Evolutionary conservation across 2,329 filamentous ascomycete species (phyloP), one percentile per base, ranked within the genome.

Genomic region (Ceratocystis papillata): DNA sequence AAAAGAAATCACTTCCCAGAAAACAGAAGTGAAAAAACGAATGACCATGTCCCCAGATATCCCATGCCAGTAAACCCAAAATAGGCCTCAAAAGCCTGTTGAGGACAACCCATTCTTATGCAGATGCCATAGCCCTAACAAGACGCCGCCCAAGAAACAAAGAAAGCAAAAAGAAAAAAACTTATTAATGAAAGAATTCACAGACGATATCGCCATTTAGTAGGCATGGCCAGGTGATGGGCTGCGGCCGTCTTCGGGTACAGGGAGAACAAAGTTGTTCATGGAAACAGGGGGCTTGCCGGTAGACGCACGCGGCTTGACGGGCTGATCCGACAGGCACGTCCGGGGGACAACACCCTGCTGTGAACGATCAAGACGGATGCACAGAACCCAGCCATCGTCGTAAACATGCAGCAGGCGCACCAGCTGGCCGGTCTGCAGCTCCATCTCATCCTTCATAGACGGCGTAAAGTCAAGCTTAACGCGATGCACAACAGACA

Each of bases 321-420:
- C 88, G 20, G 93, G 90, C 62, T 91, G 87, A 67, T 90, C 89
- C 15, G 94, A 97, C 62, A 99, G 81, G 77, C 94, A 99, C 46
- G 92, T 96, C 71, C 94, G 86, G 15, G 94, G 94, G 67, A 89
- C 90, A 64, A 97, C 94, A 79, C 94, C 94, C 79, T 97, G 92
- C 72, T 89, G 82, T 68, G 90, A 92, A 69, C 91, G 88, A 76
- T 97, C 92, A 72, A 97, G 86, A 70, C 87, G 88, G 71, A 91
- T 88, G 76, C 91, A 96, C 65, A 97, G 89, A 73, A 92, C 90
- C 94, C 94, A 99, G 72, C 94, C 94, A 77, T 99, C 94, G 73
- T 99, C 94, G 72, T 97, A 99, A 76, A 96, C 92, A 73, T 97
- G 93, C 64, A 97, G 80, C 69, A 99, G 79, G 69, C 93, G 84